Evolutionary conservation across 495 filamentous ascomycete genomes (phyloP), one percentile per base, ranked within the genome.

Genomic region (Podospora pseudocomata): DNA sequence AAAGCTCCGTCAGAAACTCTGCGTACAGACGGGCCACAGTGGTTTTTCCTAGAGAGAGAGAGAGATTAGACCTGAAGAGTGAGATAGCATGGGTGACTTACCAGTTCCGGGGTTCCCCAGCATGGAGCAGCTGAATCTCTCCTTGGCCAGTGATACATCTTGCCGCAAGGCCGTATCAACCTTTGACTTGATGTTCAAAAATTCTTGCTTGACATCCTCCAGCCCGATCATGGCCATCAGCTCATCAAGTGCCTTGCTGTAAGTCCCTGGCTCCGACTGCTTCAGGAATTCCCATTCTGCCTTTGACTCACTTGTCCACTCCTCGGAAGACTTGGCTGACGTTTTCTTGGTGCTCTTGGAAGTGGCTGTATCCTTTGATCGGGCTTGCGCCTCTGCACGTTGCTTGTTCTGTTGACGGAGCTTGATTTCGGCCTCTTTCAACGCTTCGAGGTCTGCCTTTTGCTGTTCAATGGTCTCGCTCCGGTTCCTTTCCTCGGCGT

Each of bases 81-180:
- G 26, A 32, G 26, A 18, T 62, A 9, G 32, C 62, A 7, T 34
- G 11, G 59, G 26, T 39, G 63, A 65, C 78, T 65, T 78, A 87
- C 91, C 91, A 64, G 90, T 94, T 9, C 92, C 92, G 0, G 92
- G 92, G 76, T 94, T 96, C 0, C 92, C 92, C 0, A 92, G 81
- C 15, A 96, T 80, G 0, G 84, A 84, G 1, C 84, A 81, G 19
- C 88, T 85, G 67, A 90, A 89, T 16, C 91, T 79, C 66, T 92
- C 87, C 0, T 77, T 71, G 28, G 80, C 82, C 4, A 91, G 73
- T 60, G 88, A 81, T 0, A 82, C 75, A 1, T 78, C 77, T 67
- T 94, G 92, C 0, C 87, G 79, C 0, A 88, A 39, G 0, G 80
- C 67, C 0, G 83, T 85, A 57, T 94, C 90, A 0, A 94, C 85